A percentile compares a stretch with the other conserved stretches of the same genome.
Evolutionary conservation across 192 early-diverging fungal species (phyloP).

Genomic region (Dispira simplex): DNA sequence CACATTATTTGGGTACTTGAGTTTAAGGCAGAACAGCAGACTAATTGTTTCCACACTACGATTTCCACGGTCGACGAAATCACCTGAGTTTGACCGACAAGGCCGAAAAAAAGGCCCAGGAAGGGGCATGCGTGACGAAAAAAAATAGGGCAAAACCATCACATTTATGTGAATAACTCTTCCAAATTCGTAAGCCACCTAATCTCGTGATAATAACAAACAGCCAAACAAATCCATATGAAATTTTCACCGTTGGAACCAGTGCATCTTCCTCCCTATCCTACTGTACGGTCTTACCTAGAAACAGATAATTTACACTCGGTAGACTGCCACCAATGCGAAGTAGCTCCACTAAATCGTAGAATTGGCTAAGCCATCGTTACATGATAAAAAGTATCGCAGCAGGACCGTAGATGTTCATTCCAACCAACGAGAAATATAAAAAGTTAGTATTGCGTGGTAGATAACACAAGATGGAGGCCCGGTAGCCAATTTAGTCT

Average conservation of each 20-base stretch:
- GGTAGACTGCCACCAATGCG: not conserved
- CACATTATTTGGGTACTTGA: slow-evolving; percentile 2
- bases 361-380: slow-evolving; percentile 6
- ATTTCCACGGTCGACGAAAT: slow-evolving; percentile 4
- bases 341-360: not conserved
- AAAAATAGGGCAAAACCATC: not conserved
- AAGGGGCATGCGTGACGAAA: not conserved
- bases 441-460: too few species aligned
- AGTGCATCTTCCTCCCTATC: not conserved
- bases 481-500: too few species aligned
- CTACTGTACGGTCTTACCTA: too few species aligned
- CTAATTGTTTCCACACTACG: slow-evolving; percentile 10
- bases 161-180: not conserved
- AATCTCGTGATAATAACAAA: not conserved
- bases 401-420: too few species aligned
- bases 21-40: slow-evolving; percentile 8
- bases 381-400: too few species aligned
- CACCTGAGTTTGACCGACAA: too few species aligned
- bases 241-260: not conserved
- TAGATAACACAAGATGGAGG: too few species aligned
- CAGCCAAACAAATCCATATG: not conserved
- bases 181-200: not conserved
- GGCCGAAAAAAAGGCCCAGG: not conserved
- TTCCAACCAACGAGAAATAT: too few species aligned
- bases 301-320: slow-evolving; percentile 1